Base-by-base conservation (phyloP, 2,329 filamentous ascomycete genomes). In the Calonectria pauciramosa region DNA sequence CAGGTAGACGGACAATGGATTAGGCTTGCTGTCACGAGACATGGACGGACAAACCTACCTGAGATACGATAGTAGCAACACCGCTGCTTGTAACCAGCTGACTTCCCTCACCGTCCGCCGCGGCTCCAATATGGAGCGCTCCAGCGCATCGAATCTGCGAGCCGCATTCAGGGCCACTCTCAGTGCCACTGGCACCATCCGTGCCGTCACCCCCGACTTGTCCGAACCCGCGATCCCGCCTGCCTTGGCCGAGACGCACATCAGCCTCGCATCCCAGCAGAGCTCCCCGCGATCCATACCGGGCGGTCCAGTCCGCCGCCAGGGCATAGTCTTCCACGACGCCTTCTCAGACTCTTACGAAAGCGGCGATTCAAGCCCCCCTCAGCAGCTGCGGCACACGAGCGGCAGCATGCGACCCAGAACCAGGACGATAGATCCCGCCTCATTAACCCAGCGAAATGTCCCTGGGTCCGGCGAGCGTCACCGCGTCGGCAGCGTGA, bases 401-500 rank as follows among this genome's bases (percentile, higher is more conserved):
- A 84, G 82, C 71, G 78, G 84, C 44, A 81, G 83, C 59, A 84
- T 88, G 70, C 86, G 91, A 56, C 89, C 90, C 41, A 87, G 91
- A 73, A 92, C 90, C 4, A 88, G 90, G 75, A 92, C 91, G 18
- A 87, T 92, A 86, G 91, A 92, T 78, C 87, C 88, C 54, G 86
- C 89, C 44, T 86, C 89, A 82, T 87, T 90, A 51, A 88, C 87
- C 70, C 87, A 89, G 60, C 82, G 83, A 67, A 83, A 82, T 23
- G 81, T 85, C 16, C 81, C 85, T 44, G 82, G 85, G n/a, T 78
- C 83, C 5, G 73, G 82, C 44, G 90, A 91, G 78, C 90, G 93
- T 67, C 91, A 93, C 79, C 90, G 93, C 67, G 91, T 95, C 54
- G 93, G 93, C 65, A 95, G 94, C 34, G 91, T 95, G 79, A 93